Evolutionary conservation across 1,139 yeast species (phyloP), one percentile per base, ranked within the genome.

Genomic region (Lodderomyces theae): DNA sequence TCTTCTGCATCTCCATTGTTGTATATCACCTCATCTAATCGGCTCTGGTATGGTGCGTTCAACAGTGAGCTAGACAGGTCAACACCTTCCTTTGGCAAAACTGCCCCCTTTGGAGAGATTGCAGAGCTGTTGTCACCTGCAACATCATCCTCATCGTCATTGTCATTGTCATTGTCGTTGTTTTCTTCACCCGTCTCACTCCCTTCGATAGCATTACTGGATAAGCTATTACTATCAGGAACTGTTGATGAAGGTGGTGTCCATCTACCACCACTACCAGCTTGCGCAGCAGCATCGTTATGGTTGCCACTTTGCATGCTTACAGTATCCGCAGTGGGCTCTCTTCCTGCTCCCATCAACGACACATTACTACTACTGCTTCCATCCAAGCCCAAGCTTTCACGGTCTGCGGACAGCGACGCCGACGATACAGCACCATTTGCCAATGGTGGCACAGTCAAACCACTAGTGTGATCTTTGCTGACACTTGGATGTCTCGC

Each of bases 211-310:
- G 24, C 34, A 12, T 34, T 12, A 12, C 29, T 36, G 8, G 42
- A 26, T 9, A 38, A 22, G 30, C 43, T 40, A 5, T 37, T 35
- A 8, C 42, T 25, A 22, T 43, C 46, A 2, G 46, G 44, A 3
- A 39, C 24, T 2, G 39, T 37, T 3, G 48, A 37, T 9, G 42
- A 34, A 6, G 46, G 42, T 9, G 42, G 43, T 9, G 41, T 35
- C 5, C 19, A 22, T 12, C 30, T 16, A 15, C 5, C 18, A 15
- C 10, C 4, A 10, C 15, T 28, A n/a, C 31, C 31, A 15, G 18
- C 3, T 6, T 8, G 18, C 3, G 18, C n/a, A 15, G 7, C 40
- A 11, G 12, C 37, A 28, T 34, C 23, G 12, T 37, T 13, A 17
- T 30, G 25, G n/a, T 25, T 25, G n/a, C n/a, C n/a, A n/a, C n/a